These are phyloP conservation scores for Globisporangium perplexum DNA, from an alignment of 352 stramenopile species.

Conservation along the genomic window DNA sequence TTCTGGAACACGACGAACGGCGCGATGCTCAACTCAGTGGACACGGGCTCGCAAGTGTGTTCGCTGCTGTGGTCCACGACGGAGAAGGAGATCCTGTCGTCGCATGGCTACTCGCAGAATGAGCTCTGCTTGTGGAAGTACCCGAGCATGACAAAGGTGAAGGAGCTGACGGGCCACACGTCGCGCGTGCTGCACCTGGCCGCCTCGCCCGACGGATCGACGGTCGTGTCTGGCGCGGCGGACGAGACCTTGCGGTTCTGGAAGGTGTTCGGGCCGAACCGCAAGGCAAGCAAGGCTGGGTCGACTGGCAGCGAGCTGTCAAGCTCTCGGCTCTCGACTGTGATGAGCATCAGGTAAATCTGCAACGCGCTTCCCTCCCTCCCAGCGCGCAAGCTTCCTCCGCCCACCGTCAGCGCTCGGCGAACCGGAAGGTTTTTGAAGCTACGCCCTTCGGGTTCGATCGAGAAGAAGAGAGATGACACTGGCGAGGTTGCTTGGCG, in stretches of 20 bases:
- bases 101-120: slow-evolving; percentile 97
- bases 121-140: slow-evolving; percentile 99
- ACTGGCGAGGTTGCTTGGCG: background rate
- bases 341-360: slow-evolving; percentile 80
- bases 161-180: slow-evolving; percentile 97
- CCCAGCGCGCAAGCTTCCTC: background rate
- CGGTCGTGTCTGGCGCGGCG: slow-evolving; percentile 95
- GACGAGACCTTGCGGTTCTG: slow-evolving; percentile 99
- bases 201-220: slow-evolving; percentile 94
- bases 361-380: background rate
- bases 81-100: slow-evolving; percentile 95
- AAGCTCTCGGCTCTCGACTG: slow-evolving; percentile 63
- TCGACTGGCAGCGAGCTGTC: slow-evolving; percentile 47
- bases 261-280: slow-evolving; percentile 95
- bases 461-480: background rate
- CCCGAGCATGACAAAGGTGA: slow-evolving; percentile 96
- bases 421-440: background rate
- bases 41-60: slow-evolving; percentile 98
- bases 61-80: slow-evolving; percentile 92
- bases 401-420: background rate
- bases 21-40: slow-evolving; percentile 94
- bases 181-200: slow-evolving; percentile 95
- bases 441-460: background rate
- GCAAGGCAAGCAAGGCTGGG: slow-evolving; percentile 61
- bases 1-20: slow-evolving; percentile 97